A percentile compares a stretch with the other conserved stretches of the same genome.
These are phyloP conservation scores for Termitomyces heimii DNA, from an alignment of 768 basidiomycete species.

Conservation along the genomic window DNA sequence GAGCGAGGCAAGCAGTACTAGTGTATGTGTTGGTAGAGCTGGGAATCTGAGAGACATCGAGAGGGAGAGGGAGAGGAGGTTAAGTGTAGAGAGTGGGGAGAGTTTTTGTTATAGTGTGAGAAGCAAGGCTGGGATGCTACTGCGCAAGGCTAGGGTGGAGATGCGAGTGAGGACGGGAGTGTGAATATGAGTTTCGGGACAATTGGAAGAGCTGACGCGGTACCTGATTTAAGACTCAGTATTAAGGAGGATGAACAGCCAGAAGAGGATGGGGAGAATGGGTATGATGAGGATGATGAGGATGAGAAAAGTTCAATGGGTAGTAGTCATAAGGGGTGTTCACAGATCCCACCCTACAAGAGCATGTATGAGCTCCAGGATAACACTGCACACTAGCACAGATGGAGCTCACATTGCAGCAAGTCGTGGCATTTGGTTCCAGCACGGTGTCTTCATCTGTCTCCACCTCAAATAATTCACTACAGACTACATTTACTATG, in stretches of 20 bases:
- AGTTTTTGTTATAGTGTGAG: conserved; percentile 24
- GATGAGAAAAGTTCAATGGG: conserved; percentile 26
- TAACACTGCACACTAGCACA: conserved; percentile 68
- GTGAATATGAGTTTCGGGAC: conserved; percentile 9
- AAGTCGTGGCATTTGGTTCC: conserved; percentile 14
- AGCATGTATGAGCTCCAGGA: conserved; percentile 58
- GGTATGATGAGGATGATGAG: conserved; percentile 26
- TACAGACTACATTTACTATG: not conserved
- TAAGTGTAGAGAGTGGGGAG: conserved; percentile 45
- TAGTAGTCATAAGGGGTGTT: conserved; percentile 26
- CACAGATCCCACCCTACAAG: conserved; percentile 46
- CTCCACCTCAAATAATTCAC: not conserved
- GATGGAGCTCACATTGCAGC: conserved; percentile 67
- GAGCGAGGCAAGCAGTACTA: conserved; percentile 15
- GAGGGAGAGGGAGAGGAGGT: conserved; percentile 18
- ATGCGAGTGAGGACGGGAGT: not conserved
- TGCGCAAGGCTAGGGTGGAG: not conserved
- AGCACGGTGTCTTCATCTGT: conserved; percentile 7
- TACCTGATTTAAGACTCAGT: conserved; percentile 7
- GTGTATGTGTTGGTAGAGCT: not conserved
- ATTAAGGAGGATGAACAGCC: conserved; percentile 14
- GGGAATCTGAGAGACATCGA: not conserved
- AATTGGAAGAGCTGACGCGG: conserved; percentile 6
- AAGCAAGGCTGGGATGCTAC: conserved; percentile 14
- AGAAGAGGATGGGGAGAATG: conserved; percentile 19